Percentiles rank a stretch among this genome's conserved stretches.
phyloP scores from a whole-genome alignment of 768 basidiomycete species.

The Trametes elegans region DNA sequence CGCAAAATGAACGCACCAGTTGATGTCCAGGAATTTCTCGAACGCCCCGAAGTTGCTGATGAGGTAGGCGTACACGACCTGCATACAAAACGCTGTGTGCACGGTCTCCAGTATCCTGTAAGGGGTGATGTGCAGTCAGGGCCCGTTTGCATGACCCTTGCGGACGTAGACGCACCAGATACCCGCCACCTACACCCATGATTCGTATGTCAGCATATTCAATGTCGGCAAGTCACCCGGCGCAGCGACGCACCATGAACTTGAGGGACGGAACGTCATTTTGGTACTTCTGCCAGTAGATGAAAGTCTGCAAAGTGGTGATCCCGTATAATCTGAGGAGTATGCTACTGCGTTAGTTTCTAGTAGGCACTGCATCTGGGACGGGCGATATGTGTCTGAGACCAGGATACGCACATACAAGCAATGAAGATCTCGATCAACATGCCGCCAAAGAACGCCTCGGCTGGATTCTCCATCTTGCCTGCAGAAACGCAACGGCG shows the following conservation, averaged over 20 bases:
- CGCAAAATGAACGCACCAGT: constrained; percentile 15
- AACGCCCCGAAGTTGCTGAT: constrained; percentile 7
- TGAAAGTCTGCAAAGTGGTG: constrained; percentile 11
- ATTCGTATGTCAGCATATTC: not conserved
- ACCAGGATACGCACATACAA: constrained; percentile 3
- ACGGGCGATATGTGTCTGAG: too few relatives aligned
- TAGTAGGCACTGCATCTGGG: too few relatives aligned
- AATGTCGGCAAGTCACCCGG: not conserved
- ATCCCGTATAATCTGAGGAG: constrained; percentile 12
- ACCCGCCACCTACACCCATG: not conserved
- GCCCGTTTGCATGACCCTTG: not conserved
- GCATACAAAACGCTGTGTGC: constrained; percentile 15
- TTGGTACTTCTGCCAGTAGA: constrained; percentile 13
- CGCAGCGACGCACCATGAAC: constrained; percentile 6
- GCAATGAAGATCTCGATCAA: constrained; percentile 15
- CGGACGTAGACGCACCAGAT: constrained; percentile 4
- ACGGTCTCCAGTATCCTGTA: constrained; percentile 13
- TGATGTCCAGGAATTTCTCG: constrained; percentile 1
- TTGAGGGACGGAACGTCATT: constrained; percentile 2
- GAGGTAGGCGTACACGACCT: constrained; percentile 13
- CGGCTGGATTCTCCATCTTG: constrained; percentile 11
- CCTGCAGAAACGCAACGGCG: constrained; percentile 1
- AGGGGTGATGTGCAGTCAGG: not conserved
- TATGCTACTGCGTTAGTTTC: too few relatives aligned
- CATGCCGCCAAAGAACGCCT: constrained; percentile 13